A percentile compares a stretch with the other conserved stretches of the same genome.
phyloP scores from a whole-genome alignment of 192 early-diverging fungal species.

The Linnemannia exigua region DNA sequence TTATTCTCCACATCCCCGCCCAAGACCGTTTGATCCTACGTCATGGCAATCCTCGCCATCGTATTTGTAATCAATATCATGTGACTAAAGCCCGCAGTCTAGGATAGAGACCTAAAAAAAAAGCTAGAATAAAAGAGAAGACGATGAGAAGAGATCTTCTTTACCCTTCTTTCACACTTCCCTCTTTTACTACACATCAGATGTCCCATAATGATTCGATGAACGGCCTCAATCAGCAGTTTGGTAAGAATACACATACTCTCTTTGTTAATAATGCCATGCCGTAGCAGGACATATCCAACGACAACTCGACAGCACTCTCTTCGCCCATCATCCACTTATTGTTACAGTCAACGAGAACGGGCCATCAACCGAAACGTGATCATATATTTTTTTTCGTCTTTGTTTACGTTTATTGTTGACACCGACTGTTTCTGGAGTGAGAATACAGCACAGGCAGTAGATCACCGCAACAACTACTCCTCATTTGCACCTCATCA shows the following conservation, averaged over 20 bases:
- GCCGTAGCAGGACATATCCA: no score
- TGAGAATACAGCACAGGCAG: not conserved
- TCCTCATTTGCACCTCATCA: not conserved
- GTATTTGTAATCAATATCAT: no score
- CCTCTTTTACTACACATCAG: conserved; percentile 23
- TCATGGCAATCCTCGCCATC: no score
- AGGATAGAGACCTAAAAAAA: conserved; percentile 9
- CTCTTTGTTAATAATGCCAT: no score
- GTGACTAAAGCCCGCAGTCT: no score
- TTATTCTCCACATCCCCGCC: no score
- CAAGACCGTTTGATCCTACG: no score
- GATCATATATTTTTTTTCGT: not conserved
- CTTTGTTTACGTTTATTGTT: not conserved
- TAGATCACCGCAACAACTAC: not conserved
- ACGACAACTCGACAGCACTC: not conserved
- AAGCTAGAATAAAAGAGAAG: not conserved
- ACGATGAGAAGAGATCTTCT: conserved; percentile 1
- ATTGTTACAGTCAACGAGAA: not conserved
- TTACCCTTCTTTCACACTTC: conserved; percentile 20
- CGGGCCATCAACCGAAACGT: not conserved
- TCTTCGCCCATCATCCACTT: not conserved
- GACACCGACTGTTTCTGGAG: not conserved
- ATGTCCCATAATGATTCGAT: conserved; percentile 71
- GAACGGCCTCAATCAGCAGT: conserved; percentile 78
- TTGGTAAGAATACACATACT: conserved; percentile 65